phyloP scores from a whole-genome alignment of 2,329 filamentous ascomycete species.

The Talaromyces sp. region DNA sequence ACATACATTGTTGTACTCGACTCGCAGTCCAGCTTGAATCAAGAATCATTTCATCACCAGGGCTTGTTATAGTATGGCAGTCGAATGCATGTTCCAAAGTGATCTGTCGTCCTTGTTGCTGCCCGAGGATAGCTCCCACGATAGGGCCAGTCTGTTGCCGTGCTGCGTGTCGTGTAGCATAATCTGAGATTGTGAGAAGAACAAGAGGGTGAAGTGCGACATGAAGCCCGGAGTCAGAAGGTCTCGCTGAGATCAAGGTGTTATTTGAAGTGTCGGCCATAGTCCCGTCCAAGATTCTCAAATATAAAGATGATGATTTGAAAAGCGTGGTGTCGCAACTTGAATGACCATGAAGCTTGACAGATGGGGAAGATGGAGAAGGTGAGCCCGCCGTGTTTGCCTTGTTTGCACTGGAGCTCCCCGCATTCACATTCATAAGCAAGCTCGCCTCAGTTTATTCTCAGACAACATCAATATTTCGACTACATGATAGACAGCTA shows the following conservation, averaged over 20 bases:
- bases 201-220: conserved; percentile 88
- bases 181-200: conserved; percentile 93
- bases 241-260: conserved; percentile 63
- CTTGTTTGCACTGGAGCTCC: conserved; percentile 28
- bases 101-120: conserved; percentile 84
- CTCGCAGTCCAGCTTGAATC: conserved; percentile 69
- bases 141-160: conserved; percentile 71
- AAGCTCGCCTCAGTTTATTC: background rate
- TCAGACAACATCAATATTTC: background rate
- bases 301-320: background rate
- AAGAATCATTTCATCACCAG: conserved; percentile 59
- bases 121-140: conserved; percentile 82
- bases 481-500: background rate
- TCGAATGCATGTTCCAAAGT: conserved; percentile 94
- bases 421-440: conserved; percentile 14
- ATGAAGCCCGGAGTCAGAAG: conserved; percentile 70
- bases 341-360: background rate
- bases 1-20: conserved; percentile 79
- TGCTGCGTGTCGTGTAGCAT: conserved; percentile 85
- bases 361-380: background rate
- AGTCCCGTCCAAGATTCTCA: background rate
- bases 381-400: conserved; percentile 25
- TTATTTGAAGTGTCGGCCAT: conserved; percentile 52
- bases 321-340: background rate
- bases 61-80: conserved; percentile 55